These are phyloP conservation scores for Penicillium polonicum DNA, from an alignment of 2,329 filamentous ascomycete genomes.

Conservation along the genomic window DNA sequence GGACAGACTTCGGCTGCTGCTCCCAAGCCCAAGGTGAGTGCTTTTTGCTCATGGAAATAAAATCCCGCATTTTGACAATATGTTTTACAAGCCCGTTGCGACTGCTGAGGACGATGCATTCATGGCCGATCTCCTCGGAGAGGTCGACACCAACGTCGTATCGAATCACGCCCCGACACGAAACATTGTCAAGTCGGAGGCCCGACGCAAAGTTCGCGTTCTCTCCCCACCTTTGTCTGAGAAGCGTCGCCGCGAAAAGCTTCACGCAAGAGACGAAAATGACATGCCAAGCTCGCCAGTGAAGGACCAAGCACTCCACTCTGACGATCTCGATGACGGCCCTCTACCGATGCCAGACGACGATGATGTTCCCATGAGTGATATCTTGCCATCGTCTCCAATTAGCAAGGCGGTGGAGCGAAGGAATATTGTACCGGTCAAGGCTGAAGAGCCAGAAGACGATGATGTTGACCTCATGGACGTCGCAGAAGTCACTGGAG, in stretches of 20 bases:
- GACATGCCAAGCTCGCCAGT: slow-evolving; percentile 47
- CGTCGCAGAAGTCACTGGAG: slow-evolving; percentile 71
- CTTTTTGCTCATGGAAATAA: neutral
- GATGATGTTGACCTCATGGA: slow-evolving; percentile 84
- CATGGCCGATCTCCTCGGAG: slow-evolving; percentile 76
- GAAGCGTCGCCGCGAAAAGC: slow-evolving; percentile 54
- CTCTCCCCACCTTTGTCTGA: slow-evolving; percentile 70
- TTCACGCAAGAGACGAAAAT: slow-evolving; percentile 46
- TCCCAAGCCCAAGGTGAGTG: slow-evolving; percentile 74
- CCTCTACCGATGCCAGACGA: slow-evolving; percentile 60
- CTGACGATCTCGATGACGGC: slow-evolving; percentile 57
- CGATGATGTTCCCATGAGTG: slow-evolving; percentile 80
- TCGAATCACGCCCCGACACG: slow-evolving; percentile 55
- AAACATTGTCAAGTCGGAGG: slow-evolving; percentile 69
- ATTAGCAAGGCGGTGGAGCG: slow-evolving; percentile 74
- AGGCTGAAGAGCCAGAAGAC: slow-evolving; percentile 67
- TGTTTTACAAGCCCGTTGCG: slow-evolving; percentile 60
- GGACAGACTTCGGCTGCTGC: slow-evolving; percentile 58
- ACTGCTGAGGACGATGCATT: slow-evolving; percentile 89
- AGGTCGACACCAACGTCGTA: slow-evolving; percentile 77
- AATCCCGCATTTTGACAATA: slow-evolving; percentile 11
- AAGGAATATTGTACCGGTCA: slow-evolving; percentile 58
- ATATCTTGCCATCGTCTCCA: slow-evolving; percentile 83
- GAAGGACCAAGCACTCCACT: slow-evolving; percentile 41
- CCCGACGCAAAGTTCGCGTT: slow-evolving; percentile 74